Evolutionary conservation across 2,329 filamentous ascomycete genomes (phyloP), one percentile per base, ranked within the genome.

Genomic region (Ceratocystis harringtonii): DNA sequence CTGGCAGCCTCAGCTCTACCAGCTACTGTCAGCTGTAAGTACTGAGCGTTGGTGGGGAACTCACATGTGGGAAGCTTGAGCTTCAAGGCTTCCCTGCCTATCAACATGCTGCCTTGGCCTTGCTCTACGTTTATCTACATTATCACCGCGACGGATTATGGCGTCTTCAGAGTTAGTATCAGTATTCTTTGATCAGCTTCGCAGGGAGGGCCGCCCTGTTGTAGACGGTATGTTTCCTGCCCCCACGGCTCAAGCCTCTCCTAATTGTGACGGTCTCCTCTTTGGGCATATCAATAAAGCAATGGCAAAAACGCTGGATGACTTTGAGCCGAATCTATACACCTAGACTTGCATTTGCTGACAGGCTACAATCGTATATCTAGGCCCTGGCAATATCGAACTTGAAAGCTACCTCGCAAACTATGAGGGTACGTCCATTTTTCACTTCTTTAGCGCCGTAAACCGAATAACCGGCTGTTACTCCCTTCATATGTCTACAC

Each of bases 381-480:
- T 63, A 92, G 89, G 90, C 61, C 76, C 83, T 5, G 92, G 92
- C 8, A 96, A 92, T 73, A 87, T 97, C 70, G 94, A 97, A 71
- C 82, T 99, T 52, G 90, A 96, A 68, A 84, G 88, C 45, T 97
- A 96, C 75, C 88, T 96, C 62, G 81, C 87, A 69, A 95, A 96
- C 73, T 99, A 97, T 75, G 81, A 79, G 73, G 90, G 92, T 92
- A 76, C 58, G 77, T 48, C 19, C n/a, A n/a, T 10, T 48, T 22
- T 4, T 17, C 45, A n/a, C 45, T 3, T 15, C 45, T 48, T 22
- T 48, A 15, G n/a, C n/a, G 45, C 17, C 48, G 7, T 25, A 25
- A 7, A 19, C 48, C 5, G 5, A 22, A 25, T 12, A 19, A 25
- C 48, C 17, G 10, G 36, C 36, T 12, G 36, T 41, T 41, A 41